Percentiles rank a stretch among this genome's conserved stretches.
Evolutionary conservation across 1,284 basidiomycete species (phyloP).

Genomic region (Takashimella tepidaria): DNA sequence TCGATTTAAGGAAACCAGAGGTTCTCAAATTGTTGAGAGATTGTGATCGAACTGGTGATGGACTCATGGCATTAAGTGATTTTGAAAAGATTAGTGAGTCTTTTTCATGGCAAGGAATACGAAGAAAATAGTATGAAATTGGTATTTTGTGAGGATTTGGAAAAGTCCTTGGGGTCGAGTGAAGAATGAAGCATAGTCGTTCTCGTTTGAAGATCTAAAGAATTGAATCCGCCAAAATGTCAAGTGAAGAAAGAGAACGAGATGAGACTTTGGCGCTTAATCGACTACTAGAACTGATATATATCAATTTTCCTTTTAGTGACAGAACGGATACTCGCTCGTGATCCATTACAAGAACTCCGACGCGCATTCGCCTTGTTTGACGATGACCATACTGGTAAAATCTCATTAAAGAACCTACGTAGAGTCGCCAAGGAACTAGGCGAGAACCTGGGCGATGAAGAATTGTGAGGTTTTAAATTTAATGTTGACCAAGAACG

Average conservation of each 20-base stretch:
- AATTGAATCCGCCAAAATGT: no score
- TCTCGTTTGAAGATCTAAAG: no score
- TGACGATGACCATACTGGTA: conserved; percentile 92
- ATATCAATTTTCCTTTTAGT: conserved; percentile 54
- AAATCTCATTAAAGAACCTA: conserved; percentile 86
- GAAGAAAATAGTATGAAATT: neutral
- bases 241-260: no score
- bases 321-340: conserved; percentile 85
- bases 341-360: conserved; percentile 96
- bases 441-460: conserved; percentile 91
- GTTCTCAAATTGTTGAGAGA: conserved; percentile 91
- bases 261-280: neutral
- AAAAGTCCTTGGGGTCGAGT: neutral
- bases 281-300: conserved; percentile 1
- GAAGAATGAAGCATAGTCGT: neutral
- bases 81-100: conserved; percentile 93
- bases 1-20: conserved; percentile 97
- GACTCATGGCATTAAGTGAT: conserved; percentile 90
- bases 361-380: conserved; percentile 92
- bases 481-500: no score
- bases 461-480: conserved; percentile 88
- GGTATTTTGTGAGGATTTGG: neutral
- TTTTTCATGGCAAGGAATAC: neutral
- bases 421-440: conserved; percentile 94
- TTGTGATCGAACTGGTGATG: conserved; percentile 80